Base-by-base conservation (phyloP, 176 grass and related monocot species). In the Oryza glumipatula region DNA sequence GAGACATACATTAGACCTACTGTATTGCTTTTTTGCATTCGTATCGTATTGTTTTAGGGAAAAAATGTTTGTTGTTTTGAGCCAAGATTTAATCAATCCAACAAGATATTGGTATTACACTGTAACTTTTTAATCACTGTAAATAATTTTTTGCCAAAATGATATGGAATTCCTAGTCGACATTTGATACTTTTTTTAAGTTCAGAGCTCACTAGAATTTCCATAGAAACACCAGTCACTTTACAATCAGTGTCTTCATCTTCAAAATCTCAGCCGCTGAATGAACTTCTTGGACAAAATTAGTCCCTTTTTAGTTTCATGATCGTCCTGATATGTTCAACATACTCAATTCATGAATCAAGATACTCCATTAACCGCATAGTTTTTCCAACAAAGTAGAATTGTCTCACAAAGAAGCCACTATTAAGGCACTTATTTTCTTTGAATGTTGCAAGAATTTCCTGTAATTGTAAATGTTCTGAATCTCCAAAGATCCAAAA, bases 161-260 rank as follows among this genome's bases (percentile, higher is more conserved):
- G 9, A 78, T 46, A 24, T 78, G 41, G 75, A 78, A 85, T 63
- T 78, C 11, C 39, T 46, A 32, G 11, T 16, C 15, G 70, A 9
- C 15, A 63, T 77, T 77, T 60, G 9, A 39, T 70, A 78, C n/a
- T 9, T 14, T 5, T 5, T 17, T 60, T 35, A 70, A 60, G 49
- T 78, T 77, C 16, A 80, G 64, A 60, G 35, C 60, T 60, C 23
- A 77, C 22, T 1, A 44, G 33, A 78, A 45, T 49, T 74, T 65
- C 21, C 9, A 58, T 12, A 17, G 24, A 71, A 78, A 70, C 66
- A 39, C 38, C 74, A 63, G 24, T 7, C 2, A 36, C 21, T 51
- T 60, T 69, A 22, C 21, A 45, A 68, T 76, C 28, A 81, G 38
- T 84, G 17, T 76, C 44, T 32, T 15, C 66, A 24, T 61, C 32